A percentile compares a stretch with the other conserved stretches of the same genome.
Evolutionary conservation across 2,329 filamentous ascomycete species (phyloP).

Genomic region (Xylaria digitata): DNA sequence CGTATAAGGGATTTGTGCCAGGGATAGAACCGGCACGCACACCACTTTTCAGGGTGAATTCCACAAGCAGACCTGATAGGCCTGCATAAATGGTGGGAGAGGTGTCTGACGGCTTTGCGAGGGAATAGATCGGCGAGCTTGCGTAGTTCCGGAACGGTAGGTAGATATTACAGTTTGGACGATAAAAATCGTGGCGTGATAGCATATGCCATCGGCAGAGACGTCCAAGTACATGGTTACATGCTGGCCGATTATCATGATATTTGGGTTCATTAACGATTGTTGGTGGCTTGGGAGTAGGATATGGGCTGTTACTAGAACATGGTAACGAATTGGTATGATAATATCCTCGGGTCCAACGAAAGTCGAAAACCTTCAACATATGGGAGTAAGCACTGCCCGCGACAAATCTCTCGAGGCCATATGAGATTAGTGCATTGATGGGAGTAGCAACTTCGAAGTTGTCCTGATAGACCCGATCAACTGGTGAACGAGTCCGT

Average conservation of each 20-base stretch:
- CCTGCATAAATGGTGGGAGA: constrained; percentile 63
- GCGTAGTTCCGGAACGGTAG: constrained; percentile 48
- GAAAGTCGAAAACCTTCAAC: constrained; percentile 66
- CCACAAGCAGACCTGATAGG: constrained; percentile 59
- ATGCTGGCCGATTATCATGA: constrained; percentile 44
- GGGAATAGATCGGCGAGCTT: constrained; percentile 56
- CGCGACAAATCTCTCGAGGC: constrained; percentile 62
- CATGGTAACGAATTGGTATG: constrained; percentile 63
- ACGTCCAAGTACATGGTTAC: constrained; percentile 50
- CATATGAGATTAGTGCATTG: constrained; percentile 62
- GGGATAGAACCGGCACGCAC: constrained; percentile 10
- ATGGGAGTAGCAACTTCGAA: constrained; percentile 60
- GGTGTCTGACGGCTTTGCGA: constrained; percentile 60
- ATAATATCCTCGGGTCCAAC: constrained; percentile 60
- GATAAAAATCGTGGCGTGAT: constrained; percentile 57
- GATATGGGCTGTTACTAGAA: constrained; percentile 52
- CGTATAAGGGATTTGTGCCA: constrained; percentile 27
- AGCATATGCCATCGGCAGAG: constrained; percentile 62
- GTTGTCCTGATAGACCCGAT: constrained; percentile 64
- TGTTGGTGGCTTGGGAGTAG: constrained; percentile 47
- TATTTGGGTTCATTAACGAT: constrained; percentile 38
- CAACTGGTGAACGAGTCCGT: constrained; percentile 59
- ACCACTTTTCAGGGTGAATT: constrained; percentile 52
- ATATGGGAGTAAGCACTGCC: constrained; percentile 58
- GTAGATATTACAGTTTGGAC: constrained; percentile 62